Conservation (phyloP, 345 rosid genomes). For the Eucalyptus brandiana region DNA sequence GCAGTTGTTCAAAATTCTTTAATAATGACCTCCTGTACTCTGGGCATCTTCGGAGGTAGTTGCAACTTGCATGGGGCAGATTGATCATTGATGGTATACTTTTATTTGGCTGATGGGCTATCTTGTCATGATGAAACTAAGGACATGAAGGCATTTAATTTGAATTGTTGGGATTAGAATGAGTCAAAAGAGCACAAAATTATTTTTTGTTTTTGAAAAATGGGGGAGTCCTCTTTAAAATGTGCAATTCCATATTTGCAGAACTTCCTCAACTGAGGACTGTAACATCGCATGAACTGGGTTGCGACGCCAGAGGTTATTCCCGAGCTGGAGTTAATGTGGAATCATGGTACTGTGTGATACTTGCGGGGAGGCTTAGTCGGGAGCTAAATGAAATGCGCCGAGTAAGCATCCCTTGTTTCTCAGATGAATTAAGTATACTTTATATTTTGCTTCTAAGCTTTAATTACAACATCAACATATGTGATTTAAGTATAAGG, state of each 20-base stretch:
- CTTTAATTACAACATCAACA: not conserved
- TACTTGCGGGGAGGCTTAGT: slow-evolving; percentile 83
- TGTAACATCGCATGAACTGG: slow-evolving; percentile 72
- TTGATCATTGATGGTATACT: not conserved
- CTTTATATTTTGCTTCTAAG: not conserved
- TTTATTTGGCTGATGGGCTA: not conserved
- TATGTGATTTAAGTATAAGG: not conserved
- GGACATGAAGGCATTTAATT: not conserved
- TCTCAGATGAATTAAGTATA: not conserved
- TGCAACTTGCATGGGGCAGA: not conserved
- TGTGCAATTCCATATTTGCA: slow-evolving; percentile 5
- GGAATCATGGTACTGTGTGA: slow-evolving; percentile 78
- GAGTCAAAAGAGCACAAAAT: not conserved
- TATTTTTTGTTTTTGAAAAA: not conserved
- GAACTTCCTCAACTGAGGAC: slow-evolving; percentile 87
- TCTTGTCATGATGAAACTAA: not conserved
- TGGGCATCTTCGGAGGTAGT: not conserved
- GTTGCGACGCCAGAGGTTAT: slow-evolving; percentile 86
- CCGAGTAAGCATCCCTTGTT: slow-evolving; percentile 40
- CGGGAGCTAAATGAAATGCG: slow-evolving; percentile 82
- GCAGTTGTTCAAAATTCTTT: not conserved
- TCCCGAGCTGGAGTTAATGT: slow-evolving; percentile 80
- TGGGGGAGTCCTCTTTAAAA: not conserved
- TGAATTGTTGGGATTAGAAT: not conserved
- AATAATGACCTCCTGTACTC: not conserved